phyloP scores from a whole-genome alignment of 371 early-diverging fungal species.

The Mucor sp. region DNA sequence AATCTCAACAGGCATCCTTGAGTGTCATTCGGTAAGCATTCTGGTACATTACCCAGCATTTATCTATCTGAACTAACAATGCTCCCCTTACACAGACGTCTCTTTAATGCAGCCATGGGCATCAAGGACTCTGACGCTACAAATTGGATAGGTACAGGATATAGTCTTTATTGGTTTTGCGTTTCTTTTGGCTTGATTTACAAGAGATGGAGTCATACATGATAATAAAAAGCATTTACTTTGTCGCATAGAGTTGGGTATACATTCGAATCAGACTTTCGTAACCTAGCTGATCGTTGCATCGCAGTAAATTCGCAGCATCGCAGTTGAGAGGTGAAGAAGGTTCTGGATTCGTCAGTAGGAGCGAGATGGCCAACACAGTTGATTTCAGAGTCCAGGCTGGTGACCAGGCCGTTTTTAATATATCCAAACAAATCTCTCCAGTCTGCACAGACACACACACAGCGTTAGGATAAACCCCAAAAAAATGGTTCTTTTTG shows the following conservation, averaged over 20 bases:
- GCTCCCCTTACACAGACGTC: not conserved
- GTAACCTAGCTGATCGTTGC: constrained; percentile 86
- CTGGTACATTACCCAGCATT: too few species aligned
- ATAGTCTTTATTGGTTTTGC: constrained; percentile 21
- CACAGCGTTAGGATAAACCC: not conserved
- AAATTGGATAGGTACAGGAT: constrained; percentile 12
- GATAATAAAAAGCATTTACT: constrained; percentile 8
- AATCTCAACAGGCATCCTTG: not conserved
- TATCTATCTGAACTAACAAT: too few species aligned
- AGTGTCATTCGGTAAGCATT: not conserved
- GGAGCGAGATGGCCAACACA: constrained; percentile 69
- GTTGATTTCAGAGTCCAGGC: constrained; percentile 81
- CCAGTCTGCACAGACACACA: constrained; percentile 58
- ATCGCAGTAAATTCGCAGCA: constrained; percentile 89
- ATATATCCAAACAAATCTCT: constrained; percentile 84
- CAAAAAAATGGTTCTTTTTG: not conserved
- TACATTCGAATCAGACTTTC: constrained; percentile 87
- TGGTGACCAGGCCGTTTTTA: constrained; percentile 84
- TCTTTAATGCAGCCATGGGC: constrained; percentile 2
- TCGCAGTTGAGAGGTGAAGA: constrained; percentile 93
- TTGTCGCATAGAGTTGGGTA: constrained; percentile 70
- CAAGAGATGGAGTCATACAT: not conserved
- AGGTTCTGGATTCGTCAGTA: constrained; percentile 79
- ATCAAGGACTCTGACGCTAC: not conserved
- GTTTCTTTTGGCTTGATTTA: constrained; percentile 11